Conservation (phyloP, 176 grass and related monocot species). For the Avena eriantha region DNA sequence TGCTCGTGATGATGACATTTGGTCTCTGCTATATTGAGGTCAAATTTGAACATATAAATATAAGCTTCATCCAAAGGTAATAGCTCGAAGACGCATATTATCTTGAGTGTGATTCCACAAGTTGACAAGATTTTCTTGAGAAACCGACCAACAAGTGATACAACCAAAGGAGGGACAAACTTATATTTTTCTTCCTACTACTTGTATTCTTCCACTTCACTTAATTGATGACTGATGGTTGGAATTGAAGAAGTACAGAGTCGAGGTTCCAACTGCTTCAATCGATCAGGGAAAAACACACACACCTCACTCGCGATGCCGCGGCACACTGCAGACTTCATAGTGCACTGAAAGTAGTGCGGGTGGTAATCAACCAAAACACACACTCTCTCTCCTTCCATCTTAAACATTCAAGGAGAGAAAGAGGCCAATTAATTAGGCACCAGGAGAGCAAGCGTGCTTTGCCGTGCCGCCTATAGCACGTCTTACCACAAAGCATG, state of each 20-base stretch:
- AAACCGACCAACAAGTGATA: too few species aligned
- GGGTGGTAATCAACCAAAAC: neutral
- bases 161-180: too few species aligned
- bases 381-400: constrained; percentile 1
- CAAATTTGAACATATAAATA: too few species aligned
- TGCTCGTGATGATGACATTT: too few species aligned
- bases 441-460: neutral
- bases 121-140: too few species aligned
- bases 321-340: constrained; percentile 13
- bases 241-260: neutral
- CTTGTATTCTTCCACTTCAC: neutral
- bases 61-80: too few species aligned
- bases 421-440: constrained; percentile 31
- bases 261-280: neutral
- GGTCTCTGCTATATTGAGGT: too few species aligned
- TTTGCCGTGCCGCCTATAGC: too few species aligned
- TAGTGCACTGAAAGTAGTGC: constrained; percentile 1
- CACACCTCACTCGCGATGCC: neutral
- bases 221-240: constrained; percentile 29
- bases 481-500: too few species aligned
- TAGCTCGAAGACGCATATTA: too few species aligned
- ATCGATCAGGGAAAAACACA: neutral
- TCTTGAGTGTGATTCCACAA: too few species aligned
- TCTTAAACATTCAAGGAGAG: constrained; percentile 37
- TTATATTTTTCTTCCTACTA: neutral